phyloP scores from a whole-genome alignment of 306 rosid genomes.

The Cyclanthera cordifolia region DNA sequence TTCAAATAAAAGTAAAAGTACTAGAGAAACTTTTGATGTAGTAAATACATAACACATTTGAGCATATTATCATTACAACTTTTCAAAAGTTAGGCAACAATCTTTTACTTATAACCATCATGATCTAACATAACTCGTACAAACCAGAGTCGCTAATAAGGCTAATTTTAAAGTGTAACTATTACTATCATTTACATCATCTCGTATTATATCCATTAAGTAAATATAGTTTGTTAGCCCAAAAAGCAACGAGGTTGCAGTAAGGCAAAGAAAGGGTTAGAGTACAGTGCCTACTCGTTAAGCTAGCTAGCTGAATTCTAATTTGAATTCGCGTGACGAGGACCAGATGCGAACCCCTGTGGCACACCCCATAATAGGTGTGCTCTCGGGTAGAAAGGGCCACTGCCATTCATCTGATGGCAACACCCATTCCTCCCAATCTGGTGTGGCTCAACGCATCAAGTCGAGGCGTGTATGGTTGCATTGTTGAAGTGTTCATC shows the following conservation, averaged over 20 bases:
- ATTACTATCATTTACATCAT: no score
- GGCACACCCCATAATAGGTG: slow-evolving; percentile 20
- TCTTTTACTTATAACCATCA: no score
- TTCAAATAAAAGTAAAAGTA: no score
- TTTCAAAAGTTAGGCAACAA: no score
- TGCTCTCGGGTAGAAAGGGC: slow-evolving; percentile 16
- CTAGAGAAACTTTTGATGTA: no score
- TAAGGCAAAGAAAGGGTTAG: background rate
- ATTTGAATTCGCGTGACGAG: slow-evolving; percentile 23
- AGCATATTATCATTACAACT: no score
- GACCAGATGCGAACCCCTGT: slow-evolving; percentile 32
- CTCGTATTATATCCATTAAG: no score
- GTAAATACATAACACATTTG: no score
- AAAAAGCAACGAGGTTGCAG: background rate
- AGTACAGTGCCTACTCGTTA: slow-evolving; percentile 17
- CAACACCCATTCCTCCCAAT: slow-evolving; percentile 24
- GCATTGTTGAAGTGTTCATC: slow-evolving; percentile 36
- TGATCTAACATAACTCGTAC: no score
- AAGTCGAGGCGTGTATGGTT: slow-evolving; percentile 47
- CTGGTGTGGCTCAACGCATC: slow-evolving; percentile 41
- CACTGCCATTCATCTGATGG: slow-evolving; percentile 15
- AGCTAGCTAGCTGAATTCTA: slow-evolving; percentile 42
- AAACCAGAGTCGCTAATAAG: no score
- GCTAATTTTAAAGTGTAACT: no score
- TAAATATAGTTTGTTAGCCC: background rate